phyloP scores from a whole-genome alignment of 2,329 filamentous ascomycete genomes.

The Apiospora malaysiana region DNA sequence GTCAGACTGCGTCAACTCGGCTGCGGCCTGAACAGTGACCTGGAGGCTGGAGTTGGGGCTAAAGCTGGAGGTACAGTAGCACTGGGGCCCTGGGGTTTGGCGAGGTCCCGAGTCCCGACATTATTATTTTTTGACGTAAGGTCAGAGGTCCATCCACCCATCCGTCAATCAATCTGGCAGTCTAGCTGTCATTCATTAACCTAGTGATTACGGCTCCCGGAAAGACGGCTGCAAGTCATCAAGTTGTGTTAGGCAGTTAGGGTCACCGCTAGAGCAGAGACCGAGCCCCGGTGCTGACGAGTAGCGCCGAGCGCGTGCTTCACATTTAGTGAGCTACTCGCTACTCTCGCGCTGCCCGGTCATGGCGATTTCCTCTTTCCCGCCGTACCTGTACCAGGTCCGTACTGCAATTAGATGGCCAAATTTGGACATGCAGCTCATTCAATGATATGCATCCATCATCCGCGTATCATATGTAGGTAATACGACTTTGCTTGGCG shows the following conservation, averaged over 20 bases:
- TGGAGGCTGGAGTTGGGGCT: too few species aligned
- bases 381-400: not conserved
- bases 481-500: not conserved
- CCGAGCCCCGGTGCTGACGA: not conserved
- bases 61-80: not conserved
- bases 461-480: too few species aligned
- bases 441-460: too few species aligned
- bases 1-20: not conserved
- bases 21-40: not conserved
- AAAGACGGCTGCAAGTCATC: constrained; percentile 7
- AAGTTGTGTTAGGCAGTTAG: constrained; percentile 8
- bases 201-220: not conserved
- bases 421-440: not conserved
- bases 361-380: not conserved
- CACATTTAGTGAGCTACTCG: not conserved
- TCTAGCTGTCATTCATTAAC: not conserved
- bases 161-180: too few species aligned
- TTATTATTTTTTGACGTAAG: not conserved
- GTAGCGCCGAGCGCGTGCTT: constrained; percentile 15
- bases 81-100: not conserved
- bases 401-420: not conserved
- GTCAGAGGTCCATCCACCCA: not conserved
- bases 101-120: not conserved
- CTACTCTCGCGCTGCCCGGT: not conserved
- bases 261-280: not conserved